A percentile compares a stretch with the other conserved stretches of the same genome.
Conservation (phyloP, 495 filamentous ascomycete species). For the Ramalina intermedia region DNA sequence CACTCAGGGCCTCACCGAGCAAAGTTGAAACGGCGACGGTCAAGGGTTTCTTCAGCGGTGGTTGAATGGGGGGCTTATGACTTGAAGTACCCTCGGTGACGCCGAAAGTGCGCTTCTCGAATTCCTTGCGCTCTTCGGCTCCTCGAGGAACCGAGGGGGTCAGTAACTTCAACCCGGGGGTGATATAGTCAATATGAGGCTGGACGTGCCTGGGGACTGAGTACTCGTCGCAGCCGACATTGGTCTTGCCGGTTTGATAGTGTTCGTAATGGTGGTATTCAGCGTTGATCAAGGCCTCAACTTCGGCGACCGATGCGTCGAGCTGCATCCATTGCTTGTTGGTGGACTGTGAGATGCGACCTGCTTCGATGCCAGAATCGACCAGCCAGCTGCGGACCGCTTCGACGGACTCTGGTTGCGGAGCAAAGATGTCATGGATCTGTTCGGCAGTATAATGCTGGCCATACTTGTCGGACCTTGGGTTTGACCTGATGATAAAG, state of each 20-base stretch:
- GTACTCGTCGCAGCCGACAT: conserved; percentile 39
- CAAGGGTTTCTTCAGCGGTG: conserved; percentile 4
- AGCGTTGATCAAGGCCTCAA: conserved; percentile 40
- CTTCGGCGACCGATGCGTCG: conserved; percentile 35
- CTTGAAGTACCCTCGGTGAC: background rate
- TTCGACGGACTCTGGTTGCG: conserved; percentile 25
- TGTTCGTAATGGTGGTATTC: conserved; percentile 47
- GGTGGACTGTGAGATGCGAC: conserved; percentile 32
- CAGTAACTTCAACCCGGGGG: conserved; percentile 26
- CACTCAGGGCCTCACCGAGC: background rate
- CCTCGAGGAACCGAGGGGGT: conserved; percentile 12
- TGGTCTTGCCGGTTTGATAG: conserved; percentile 24
- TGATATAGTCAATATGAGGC: conserved; percentile 44
- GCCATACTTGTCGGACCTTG: conserved; percentile 35
- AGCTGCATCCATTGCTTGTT: conserved; percentile 35
- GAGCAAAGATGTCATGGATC: conserved; percentile 38
- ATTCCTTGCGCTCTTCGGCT: background rate
- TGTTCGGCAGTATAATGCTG: conserved; percentile 34
- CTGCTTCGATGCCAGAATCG: conserved; percentile 30
- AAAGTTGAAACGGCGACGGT: background rate
- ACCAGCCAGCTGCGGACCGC: conserved; percentile 35
- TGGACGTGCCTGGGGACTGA: conserved; percentile 36
- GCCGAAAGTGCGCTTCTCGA: conserved; percentile 11
- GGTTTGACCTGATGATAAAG: conserved; percentile 19
- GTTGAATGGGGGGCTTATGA: background rate